Evolutionary conservation across 2,329 filamentous ascomycete species (phyloP), one percentile per base, ranked within the genome.

Genomic region (Venturia aucupariae): DNA sequence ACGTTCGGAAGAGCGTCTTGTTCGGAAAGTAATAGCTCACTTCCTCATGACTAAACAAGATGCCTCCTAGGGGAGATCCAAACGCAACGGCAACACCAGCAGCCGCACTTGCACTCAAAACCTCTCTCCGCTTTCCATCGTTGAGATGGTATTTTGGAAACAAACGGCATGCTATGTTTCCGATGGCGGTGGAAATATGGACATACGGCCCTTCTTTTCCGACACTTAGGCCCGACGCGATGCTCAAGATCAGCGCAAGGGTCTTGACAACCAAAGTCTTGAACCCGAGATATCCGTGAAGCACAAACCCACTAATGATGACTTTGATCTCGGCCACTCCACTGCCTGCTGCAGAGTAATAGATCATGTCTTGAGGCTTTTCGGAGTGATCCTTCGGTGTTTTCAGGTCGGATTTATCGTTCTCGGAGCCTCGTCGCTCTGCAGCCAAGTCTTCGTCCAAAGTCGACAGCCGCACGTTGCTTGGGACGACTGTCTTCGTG

Each of bases 311-410:
- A 71, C 92, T 97, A n/a, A 97, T 84, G 65, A 97, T 97, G 66
- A 97, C 94, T 68, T 94, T 92, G 64, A 97, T 93, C 77, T 99
- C 94, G 7, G 94, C 94, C 15, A 99, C 94, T 70, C 94, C 94
- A 76, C 92, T 96, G 60, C 94, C 94, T 51, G 93, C 93, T 65
- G 93, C 94, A 8, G 94, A 92, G 75, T 97, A 99, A 76, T 96
- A 99, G 5, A 93, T 84, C 88, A 95, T 95, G 30, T 57, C 51
- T 35, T 19, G 15, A 57, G 27, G 27, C 27, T 57, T 57, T 35
- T 57, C 51, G 24, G 51, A 8, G 0, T 90, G 89, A 2, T 88
- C 83, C 0, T 79, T 75, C 1, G 71, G 65, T 63, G 74, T 79
- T 19, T 74, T 73, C 62, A 71, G 76, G 65, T 73, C 75, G 55